Evolutionary conservation across 2,329 filamentous ascomycete species (phyloP).

Genomic region (Cordyceps farinosa): DNA sequence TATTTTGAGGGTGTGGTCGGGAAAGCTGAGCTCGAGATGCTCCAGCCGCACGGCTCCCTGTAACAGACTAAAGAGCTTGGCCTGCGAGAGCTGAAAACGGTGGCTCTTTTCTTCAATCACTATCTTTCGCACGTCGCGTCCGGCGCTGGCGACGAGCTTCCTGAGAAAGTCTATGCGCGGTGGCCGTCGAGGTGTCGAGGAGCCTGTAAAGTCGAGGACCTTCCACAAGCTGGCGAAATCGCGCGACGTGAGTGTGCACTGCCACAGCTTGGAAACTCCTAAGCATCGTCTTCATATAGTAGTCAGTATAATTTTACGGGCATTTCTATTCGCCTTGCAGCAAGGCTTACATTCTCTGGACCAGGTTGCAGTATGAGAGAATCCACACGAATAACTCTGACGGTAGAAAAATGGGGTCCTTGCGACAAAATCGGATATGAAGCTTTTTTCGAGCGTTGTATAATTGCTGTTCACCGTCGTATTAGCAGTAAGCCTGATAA

Average conservation of each 20-base stretch:
- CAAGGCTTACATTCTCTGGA: slow-evolving; percentile 28
- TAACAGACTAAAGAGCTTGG: slow-evolving; percentile 28
- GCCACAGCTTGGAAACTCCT: slow-evolving; percentile 33
- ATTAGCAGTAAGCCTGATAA: neutral
- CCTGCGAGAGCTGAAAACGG: slow-evolving; percentile 29
- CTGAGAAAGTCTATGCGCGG: slow-evolving; percentile 26
- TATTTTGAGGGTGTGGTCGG: slow-evolving; percentile 4
- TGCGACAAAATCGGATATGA: slow-evolving; percentile 31
- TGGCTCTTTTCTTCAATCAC: slow-evolving; percentile 25
- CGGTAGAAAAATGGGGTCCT: slow-evolving; percentile 36
- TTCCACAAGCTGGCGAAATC: slow-evolving; percentile 32
- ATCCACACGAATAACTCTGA: slow-evolving; percentile 36
- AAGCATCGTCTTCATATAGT: slow-evolving; percentile 24
- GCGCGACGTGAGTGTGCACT: slow-evolving; percentile 26
- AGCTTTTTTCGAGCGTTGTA: slow-evolving; percentile 33
- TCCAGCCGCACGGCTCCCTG: slow-evolving; percentile 28
- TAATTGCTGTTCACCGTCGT: slow-evolving; percentile 29
- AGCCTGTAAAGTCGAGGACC: slow-evolving; percentile 28
- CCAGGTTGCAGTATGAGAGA: slow-evolving; percentile 34
- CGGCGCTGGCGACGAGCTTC: slow-evolving; percentile 31
- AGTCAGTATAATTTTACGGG: neutral
- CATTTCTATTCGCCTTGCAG: neutral
- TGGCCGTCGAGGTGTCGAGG: slow-evolving; percentile 22
- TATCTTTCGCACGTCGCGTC: slow-evolving; percentile 30
- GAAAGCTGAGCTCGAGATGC: slow-evolving; percentile 25